Percentiles rank a stretch among this genome's conserved stretches.
phyloP scores from a whole-genome alignment of 768 basidiomycete species.

The Kwoniella mangroviensis region DNA sequence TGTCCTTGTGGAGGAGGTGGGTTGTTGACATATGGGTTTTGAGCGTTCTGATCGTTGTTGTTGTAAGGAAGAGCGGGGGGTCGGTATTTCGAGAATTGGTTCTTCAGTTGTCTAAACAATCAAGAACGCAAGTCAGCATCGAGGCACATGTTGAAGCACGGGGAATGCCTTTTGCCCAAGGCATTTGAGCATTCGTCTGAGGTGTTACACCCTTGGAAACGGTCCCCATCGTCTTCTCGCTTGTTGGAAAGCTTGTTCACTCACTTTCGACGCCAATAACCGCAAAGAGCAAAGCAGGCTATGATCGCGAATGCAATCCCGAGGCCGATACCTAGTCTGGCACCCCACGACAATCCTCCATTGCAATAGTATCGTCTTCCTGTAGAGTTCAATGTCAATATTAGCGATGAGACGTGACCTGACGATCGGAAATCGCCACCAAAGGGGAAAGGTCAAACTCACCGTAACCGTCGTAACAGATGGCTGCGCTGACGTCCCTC shows the following conservation, averaged over 20 bases:
- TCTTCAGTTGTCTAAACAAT: slow-evolving; percentile 36
- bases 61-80: slow-evolving; percentile 47
- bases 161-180: no score
- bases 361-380: slow-evolving; percentile 41
- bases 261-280: slow-evolving; percentile 48
- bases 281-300: slow-evolving; percentile 32
- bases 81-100: slow-evolving; percentile 38
- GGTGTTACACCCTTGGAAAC: no score
- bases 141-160: no score
- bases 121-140: background rate
- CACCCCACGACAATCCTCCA: slow-evolving; percentile 43
- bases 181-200: no score
- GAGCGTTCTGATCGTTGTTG: slow-evolving; percentile 22
- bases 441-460: background rate
- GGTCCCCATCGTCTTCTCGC: no score
- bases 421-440: slow-evolving; percentile 1
- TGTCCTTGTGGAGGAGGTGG: slow-evolving; percentile 41
- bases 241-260: slow-evolving; percentile 12
- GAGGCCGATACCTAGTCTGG: slow-evolving; percentile 54
- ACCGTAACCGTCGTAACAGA: slow-evolving; percentile 24
- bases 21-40: slow-evolving; percentile 47
- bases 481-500: slow-evolving; percentile 6
- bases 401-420: no score
- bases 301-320: slow-evolving; percentile 49
- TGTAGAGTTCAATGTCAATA: background rate